These are phyloP conservation scores for Trichocladium antarcticum DNA, from an alignment of 495 filamentous ascomycete species.

Conservation along the genomic window DNA sequence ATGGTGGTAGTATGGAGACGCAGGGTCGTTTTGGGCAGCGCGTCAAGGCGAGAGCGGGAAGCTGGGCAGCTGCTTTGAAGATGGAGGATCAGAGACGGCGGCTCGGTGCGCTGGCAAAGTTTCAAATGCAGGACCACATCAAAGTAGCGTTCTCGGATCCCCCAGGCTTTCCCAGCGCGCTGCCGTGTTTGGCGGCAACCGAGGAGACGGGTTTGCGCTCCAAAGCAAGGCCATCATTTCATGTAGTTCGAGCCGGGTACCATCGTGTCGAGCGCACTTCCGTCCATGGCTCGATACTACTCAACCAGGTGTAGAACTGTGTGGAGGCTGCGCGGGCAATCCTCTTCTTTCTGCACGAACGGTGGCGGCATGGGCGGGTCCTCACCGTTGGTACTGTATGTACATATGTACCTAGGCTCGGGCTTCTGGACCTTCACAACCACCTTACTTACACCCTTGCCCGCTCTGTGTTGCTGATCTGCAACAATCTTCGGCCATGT, in stretches of 20 bases:
- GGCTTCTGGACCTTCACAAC: background rate
- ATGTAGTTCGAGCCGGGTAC: too few relatives aligned
- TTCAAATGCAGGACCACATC: conserved; percentile 22
- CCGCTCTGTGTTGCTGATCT: conserved; percentile 25
- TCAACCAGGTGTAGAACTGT: background rate
- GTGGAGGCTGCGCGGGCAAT: background rate
- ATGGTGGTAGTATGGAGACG: background rate
- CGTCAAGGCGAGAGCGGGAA: background rate
- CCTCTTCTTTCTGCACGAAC: too few relatives aligned
- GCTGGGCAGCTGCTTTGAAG: conserved; percentile 6
- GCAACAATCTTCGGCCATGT: conserved; percentile 6
- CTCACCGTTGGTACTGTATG: too few relatives aligned
- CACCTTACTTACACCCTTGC: conserved; percentile 4
- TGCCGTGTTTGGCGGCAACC: too few relatives aligned
- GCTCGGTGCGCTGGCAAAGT: conserved; percentile 28
- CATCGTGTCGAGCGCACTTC: too few relatives aligned
- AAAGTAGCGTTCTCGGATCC: conserved; percentile 15
- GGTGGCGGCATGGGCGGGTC: conserved; percentile 1
- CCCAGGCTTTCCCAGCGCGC: background rate
- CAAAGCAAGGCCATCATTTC: too few relatives aligned
- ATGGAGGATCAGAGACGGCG: conserved; percentile 16
- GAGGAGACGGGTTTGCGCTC: too few relatives aligned
- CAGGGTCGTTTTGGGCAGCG: conserved; percentile 3
- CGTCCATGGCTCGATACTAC: background rate
- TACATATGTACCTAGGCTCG: too few relatives aligned